phyloP scores from a whole-genome alignment of 73 alveolate species.

The Stentor roeselii region DNA sequence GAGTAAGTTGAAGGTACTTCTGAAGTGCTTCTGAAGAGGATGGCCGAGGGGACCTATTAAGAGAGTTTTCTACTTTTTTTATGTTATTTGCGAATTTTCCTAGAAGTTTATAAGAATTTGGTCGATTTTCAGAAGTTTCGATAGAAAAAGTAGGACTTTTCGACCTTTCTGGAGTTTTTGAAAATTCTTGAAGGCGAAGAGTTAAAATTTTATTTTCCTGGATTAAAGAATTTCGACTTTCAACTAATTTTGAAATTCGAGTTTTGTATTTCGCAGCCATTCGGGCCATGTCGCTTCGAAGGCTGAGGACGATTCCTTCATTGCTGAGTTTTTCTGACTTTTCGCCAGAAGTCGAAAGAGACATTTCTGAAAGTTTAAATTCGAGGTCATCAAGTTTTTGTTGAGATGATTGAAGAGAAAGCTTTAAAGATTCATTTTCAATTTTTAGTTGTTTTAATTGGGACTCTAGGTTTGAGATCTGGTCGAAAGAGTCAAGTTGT shows the following conservation, averaged over 20 bases:
- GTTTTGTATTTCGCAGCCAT: not conserved
- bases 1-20: not conserved
- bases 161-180: not conserved
- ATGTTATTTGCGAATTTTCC: not conserved
- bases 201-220: not conserved
- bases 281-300: not conserved
- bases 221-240: not conserved
- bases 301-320: not conserved
- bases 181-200: not conserved
- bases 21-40: not conserved
- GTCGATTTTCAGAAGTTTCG: not conserved
- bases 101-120: not conserved
- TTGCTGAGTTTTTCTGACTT: not conserved
- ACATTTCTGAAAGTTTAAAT: not conserved
- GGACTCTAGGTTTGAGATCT: not conserved
- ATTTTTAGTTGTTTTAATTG: too few relatives aligned
- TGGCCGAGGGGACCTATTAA: not conserved
- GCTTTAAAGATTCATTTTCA: not conserved
- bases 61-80: not conserved
- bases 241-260: not conserved
- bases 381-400: not conserved
- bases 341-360: not conserved
- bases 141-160: not conserved
- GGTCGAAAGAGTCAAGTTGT: not conserved
- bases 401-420: too few relatives aligned